A percentile compares a stretch with the other conserved stretches of the same genome.
Evolutionary conservation across 495 filamentous ascomycete genomes (phyloP).

Genomic region (Xylaria nigripes): DNA sequence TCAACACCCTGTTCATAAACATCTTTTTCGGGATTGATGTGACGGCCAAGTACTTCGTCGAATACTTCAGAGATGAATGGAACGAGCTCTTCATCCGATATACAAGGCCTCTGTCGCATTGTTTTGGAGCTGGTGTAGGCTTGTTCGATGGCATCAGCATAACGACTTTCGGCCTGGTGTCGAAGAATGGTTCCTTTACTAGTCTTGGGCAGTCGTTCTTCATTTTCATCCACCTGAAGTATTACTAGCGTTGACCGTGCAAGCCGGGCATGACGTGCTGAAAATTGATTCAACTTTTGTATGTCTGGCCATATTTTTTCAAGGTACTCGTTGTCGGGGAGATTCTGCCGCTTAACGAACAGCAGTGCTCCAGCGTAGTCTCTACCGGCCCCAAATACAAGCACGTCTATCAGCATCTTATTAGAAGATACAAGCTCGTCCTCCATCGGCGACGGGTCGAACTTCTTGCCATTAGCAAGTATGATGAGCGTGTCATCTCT

Average conservation of each 20-base stretch:
- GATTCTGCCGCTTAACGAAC: constrained; percentile 16
- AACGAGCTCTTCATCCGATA: constrained; percentile 25
- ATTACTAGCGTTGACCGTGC: constrained; percentile 38
- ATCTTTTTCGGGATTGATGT: constrained; percentile 17
- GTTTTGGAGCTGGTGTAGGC: constrained; percentile 26
- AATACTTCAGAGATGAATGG: constrained; percentile 22
- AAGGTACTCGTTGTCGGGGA: constrained; percentile 9
- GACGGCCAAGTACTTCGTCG: constrained; percentile 20
- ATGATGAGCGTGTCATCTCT: constrained; percentile 54
- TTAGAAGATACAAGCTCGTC: constrained; percentile 29
- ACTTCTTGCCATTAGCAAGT: constrained; percentile 60
- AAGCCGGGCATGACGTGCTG: constrained; percentile 37
- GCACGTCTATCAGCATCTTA: constrained; percentile 30
- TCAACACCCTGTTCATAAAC: constrained; percentile 23
- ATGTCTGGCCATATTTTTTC: constrained; percentile 31
- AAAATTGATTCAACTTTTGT: constrained; percentile 31
- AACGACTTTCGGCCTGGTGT: constrained; percentile 32
- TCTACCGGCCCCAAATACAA: constrained; percentile 41
- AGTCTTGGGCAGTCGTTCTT: constrained; percentile 35
- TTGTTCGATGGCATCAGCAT: constrained; percentile 30
- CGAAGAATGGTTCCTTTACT: constrained; percentile 49
- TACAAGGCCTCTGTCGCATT: background rate
- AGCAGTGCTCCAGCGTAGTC: constrained; percentile 41
- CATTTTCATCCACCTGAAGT: constrained; percentile 18
- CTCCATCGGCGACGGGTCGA: constrained; percentile 57